phyloP scores from a whole-genome alignment of 805 yeast genomes.

The Saccharomycopsis amapae region DNA sequence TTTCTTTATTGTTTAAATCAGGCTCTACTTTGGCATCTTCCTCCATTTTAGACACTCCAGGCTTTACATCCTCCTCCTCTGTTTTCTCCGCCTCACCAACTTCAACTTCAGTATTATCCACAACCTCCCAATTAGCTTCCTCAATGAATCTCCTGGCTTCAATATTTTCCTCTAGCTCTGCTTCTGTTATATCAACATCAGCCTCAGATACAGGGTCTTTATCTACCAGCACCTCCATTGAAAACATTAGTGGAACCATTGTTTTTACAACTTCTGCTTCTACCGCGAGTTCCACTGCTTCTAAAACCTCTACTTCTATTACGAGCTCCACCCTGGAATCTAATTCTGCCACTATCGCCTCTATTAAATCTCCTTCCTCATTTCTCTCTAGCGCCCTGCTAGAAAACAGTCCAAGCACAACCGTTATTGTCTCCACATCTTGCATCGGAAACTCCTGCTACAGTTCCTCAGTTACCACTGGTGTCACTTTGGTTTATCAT shows the following conservation, averaged over 20 bases:
- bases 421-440: slow-evolving; percentile 24
- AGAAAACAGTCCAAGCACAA: slow-evolving; percentile 16
- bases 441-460: slow-evolving; percentile 26
- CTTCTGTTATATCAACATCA: not conserved
- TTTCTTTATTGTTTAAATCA: not conserved
- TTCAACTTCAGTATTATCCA: slow-evolving; percentile 1
- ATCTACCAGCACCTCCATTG: not conserved
- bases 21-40: not conserved
- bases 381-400: no score
- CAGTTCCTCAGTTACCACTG: slow-evolving; percentile 24
- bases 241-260: not conserved
- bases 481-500: slow-evolving; percentile 23
- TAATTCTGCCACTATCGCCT: not conserved
- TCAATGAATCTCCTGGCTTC: not conserved
- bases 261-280: slow-evolving; percentile 2
- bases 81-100: not conserved
- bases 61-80: not conserved
- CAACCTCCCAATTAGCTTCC: not conserved
- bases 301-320: not conserved
- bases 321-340: not conserved
- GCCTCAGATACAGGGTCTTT: not conserved
- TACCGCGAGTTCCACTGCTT: not conserved
- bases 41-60: not conserved
- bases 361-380: not conserved
- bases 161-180: not conserved